These are phyloP conservation scores for Umbelopsis sp. DNA, from an alignment of 371 early-diverging fungal genomes.

Conservation along the genomic window DNA sequence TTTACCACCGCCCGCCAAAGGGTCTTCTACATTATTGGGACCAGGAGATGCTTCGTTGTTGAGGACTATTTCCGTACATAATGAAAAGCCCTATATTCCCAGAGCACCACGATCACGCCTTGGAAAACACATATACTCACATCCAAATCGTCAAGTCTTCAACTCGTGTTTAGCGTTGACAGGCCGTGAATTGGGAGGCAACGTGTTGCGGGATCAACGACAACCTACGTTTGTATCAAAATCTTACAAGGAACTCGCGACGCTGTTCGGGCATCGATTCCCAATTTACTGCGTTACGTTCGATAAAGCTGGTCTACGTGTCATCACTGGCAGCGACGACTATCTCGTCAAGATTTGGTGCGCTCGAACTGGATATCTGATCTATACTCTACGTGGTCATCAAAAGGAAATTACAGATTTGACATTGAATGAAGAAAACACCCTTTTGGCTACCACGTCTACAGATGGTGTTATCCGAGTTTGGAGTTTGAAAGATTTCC, in stretches of 20 bases:
- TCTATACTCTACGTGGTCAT: conserved; percentile 86
- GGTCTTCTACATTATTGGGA: conserved; percentile 32
- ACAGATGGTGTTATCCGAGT: conserved; percentile 80
- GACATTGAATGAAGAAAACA: conserved; percentile 80
- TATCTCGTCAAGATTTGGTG: conserved; percentile 89
- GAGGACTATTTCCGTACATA: conserved; percentile 26
- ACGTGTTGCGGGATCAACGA: conserved; percentile 25
- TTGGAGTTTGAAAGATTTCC: conserved; percentile 79
- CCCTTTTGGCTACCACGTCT: conserved; percentile 84
- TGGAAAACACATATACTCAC: background rate
- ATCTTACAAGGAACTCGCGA: conserved; percentile 55
- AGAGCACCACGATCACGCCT: conserved; percentile 4
- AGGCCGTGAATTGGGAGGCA: conserved; percentile 37
- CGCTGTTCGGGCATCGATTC: conserved; percentile 76
- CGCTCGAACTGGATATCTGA: conserved; percentile 76
- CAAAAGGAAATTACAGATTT: conserved; percentile 80
- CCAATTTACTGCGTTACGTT: conserved; percentile 77
- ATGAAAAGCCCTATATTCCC: conserved; percentile 8
- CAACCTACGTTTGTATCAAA: conserved; percentile 34
- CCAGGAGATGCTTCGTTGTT: conserved; percentile 48
- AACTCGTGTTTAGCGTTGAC: conserved; percentile 27
- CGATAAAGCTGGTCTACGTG: conserved; percentile 72
- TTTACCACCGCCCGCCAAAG: conserved; percentile 33
- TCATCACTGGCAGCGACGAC: conserved; percentile 89
- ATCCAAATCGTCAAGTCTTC: background rate